Percentiles rank a stretch among this genome's conserved stretches.
These are phyloP conservation scores for Trichosanthes truncata DNA, from an alignment of 306 rosid genomes.

Conservation along the genomic window DNA sequence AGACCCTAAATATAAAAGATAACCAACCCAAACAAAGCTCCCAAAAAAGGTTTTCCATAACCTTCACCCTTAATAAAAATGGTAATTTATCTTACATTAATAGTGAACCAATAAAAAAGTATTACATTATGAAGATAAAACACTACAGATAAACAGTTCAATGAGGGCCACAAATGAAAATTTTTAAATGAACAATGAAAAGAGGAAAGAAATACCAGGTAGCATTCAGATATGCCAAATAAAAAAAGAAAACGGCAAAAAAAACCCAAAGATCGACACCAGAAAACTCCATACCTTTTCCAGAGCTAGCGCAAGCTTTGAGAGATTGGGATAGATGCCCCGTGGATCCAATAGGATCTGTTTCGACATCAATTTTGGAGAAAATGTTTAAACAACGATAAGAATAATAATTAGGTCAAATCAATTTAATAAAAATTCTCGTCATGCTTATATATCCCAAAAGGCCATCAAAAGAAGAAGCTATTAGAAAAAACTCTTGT, in stretches of 20 bases:
- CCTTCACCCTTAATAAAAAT: not conserved
- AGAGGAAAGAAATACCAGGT: not conserved
- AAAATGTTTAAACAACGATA: not conserved
- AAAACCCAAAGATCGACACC: not conserved
- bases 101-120: not conserved
- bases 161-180: not conserved
- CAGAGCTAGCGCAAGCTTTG: constrained; percentile 86
- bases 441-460: not conserved
- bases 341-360: constrained; percentile 84
- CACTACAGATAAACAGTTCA: not conserved
- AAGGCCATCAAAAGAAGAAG: not conserved
- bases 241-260: not conserved
- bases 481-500: not conserved
- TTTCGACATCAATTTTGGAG: constrained; percentile 10
- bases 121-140: not conserved
- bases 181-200: not conserved
- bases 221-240: not conserved
- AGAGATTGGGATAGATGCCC: constrained; percentile 68
- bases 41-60: not conserved
- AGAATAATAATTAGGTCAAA: not conserved
- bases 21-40: not conserved
- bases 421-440: not conserved
- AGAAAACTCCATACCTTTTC: constrained; percentile 58
- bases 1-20: not conserved
- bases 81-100: not conserved